Conservation (phyloP, 2,329 filamentous ascomycete genomes). For the Paecilomyces sp. region DNA sequence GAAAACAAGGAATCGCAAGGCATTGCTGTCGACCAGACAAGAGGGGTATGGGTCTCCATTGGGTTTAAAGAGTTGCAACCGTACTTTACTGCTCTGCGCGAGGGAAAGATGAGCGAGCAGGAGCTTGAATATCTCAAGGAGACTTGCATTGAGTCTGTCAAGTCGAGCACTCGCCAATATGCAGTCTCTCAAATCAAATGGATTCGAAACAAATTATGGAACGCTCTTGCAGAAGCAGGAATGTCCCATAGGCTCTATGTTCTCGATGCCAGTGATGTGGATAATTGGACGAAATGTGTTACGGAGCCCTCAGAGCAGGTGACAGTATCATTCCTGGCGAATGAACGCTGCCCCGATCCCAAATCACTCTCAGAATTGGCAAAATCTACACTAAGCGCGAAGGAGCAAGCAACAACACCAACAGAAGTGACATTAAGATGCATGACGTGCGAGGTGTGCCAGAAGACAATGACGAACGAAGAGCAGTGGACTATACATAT, state of each 20-base stretch:
- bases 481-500: slow-evolving; percentile 54
- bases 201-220: slow-evolving; percentile 77
- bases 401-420: slow-evolving; percentile 33
- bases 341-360: slow-evolving; percentile 46
- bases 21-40: slow-evolving; percentile 58
- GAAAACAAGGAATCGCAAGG: slow-evolving; percentile 41
- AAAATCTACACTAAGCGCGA: slow-evolving; percentile 50
- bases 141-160: slow-evolving; percentile 64
- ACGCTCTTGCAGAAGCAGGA: slow-evolving; percentile 53
- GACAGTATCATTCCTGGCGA: slow-evolving; percentile 56
- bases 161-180: slow-evolving; percentile 79
- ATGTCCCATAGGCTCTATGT: slow-evolving; percentile 60
- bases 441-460: slow-evolving; percentile 61
- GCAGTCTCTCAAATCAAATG: slow-evolving; percentile 77
- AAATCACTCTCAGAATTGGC: slow-evolving; percentile 54
- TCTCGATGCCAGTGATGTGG: slow-evolving; percentile 68
- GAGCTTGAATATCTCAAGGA: slow-evolving; percentile 51
- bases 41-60: slow-evolving; percentile 94
- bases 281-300: slow-evolving; percentile 57
- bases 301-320: slow-evolving; percentile 57
- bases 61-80: slow-evolving; percentile 86
- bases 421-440: slow-evolving; percentile 46
- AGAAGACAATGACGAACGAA: slow-evolving; percentile 47
- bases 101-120: slow-evolving; percentile 12
- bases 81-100: slow-evolving; percentile 51